phyloP scores from a whole-genome alignment of 345 rosid genomes.

The Ceriops tagal region DNA sequence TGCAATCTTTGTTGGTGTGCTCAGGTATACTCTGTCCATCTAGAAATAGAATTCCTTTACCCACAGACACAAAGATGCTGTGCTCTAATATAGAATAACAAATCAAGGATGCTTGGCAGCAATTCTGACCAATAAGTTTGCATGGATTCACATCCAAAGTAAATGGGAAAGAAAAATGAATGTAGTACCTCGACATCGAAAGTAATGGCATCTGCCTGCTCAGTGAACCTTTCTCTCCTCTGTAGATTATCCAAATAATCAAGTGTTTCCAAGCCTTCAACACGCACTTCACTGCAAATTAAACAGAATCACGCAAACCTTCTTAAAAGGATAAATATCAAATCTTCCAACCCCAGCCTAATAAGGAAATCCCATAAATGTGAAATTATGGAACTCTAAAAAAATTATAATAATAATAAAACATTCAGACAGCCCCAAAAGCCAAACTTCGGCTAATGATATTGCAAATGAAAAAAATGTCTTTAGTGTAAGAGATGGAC shows the following conservation, averaged over 20 bases:
- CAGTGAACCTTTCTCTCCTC: conserved; percentile 69
- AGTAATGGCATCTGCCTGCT: conserved; percentile 96
- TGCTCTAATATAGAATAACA: neutral
- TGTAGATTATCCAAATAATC: conserved; percentile 80
- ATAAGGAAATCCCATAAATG: neutral
- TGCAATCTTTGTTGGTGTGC: conserved; percentile 89
- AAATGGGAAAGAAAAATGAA: conserved; percentile 1
- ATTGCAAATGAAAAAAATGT: conserved; percentile 11
- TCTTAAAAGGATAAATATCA: conserved; percentile 13
- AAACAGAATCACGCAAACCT: conserved; percentile 23
- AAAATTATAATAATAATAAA: neutral
- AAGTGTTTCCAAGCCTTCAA: conserved; percentile 97
- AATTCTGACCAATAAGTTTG: neutral
- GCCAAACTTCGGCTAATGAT: conserved; percentile 8
- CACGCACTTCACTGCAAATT: conserved; percentile 87
- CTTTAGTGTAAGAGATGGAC: conserved; percentile 31
- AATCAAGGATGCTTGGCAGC: too few species aligned
- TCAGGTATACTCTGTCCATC: conserved; percentile 83
- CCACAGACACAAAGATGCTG: neutral
- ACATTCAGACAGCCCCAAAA: neutral
- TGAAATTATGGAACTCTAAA: neutral
- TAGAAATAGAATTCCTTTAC: conserved; percentile 14
- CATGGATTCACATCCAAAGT: neutral
- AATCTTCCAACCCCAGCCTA: conserved; percentile 7
- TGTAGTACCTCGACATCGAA: conserved; percentile 79